Conservation (phyloP, 495 filamentous ascomycete genomes). For the Hyaloscypha finlandica region DNA sequence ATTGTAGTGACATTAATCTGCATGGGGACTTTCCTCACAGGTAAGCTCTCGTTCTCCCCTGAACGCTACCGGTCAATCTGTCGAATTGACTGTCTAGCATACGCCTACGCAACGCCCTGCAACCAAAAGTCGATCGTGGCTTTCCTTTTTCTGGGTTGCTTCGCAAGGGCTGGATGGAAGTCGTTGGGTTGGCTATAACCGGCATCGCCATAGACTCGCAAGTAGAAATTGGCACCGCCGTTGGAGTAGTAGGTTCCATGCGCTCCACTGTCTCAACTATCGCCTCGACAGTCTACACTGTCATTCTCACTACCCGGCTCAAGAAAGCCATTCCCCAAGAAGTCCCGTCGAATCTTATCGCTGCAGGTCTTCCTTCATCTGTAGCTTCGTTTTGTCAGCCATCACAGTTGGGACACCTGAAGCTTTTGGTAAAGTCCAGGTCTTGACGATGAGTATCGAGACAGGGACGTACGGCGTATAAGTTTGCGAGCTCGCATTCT, state of each 20-base stretch:
- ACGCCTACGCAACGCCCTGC: no score
- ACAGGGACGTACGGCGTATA: slow-evolving; percentile 35
- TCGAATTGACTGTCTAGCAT: no score
- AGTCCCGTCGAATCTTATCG: slow-evolving; percentile 37
- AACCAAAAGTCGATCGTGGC: no score
- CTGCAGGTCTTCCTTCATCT: slow-evolving; percentile 41
- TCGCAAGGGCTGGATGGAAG: no score
- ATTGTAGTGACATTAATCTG: neutral
- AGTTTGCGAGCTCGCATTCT: slow-evolving; percentile 9
- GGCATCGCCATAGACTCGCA: slow-evolving; percentile 16
- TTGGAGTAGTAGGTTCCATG: slow-evolving; percentile 38
- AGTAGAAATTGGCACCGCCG: slow-evolving; percentile 45
- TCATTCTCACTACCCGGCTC: slow-evolving; percentile 44
- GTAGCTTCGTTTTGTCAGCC: slow-evolving; percentile 38
- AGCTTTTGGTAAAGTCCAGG: slow-evolving; percentile 40
- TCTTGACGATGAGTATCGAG: slow-evolving; percentile 38
- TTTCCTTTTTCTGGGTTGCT: no score
- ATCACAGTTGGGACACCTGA: slow-evolving; percentile 34
- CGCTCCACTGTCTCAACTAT: slow-evolving; percentile 27
- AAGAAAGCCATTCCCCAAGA: slow-evolving; percentile 33
- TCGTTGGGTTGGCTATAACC: no score
- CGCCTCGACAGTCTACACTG: slow-evolving; percentile 41
- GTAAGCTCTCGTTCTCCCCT: neutral
- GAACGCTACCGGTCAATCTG: no score
- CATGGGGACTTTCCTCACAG: neutral